Conservation (phyloP, 2,329 filamentous ascomycete species). For the Paecilomyces sp. region DNA sequence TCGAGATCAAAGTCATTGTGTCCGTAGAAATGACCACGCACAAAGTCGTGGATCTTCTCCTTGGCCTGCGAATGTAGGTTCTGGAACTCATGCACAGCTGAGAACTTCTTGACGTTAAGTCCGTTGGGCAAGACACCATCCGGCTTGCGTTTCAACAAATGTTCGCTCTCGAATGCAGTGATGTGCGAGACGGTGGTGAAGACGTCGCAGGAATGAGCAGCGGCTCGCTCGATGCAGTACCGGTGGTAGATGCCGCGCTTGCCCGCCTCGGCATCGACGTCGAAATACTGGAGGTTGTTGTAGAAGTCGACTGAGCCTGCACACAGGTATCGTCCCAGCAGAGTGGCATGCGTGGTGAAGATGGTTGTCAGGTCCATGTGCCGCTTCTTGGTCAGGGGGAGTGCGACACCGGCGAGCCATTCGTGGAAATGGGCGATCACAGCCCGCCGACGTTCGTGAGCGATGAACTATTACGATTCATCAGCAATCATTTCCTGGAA, state of each 20-base stretch:
- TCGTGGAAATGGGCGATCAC: constrained; percentile 99
- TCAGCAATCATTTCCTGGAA: constrained; percentile 4
- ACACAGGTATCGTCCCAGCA: constrained; percentile 91
- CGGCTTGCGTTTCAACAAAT: constrained; percentile 93
- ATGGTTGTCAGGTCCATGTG: constrained; percentile 96
- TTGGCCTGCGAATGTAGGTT: constrained; percentile 95
- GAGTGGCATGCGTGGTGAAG: constrained; percentile 94
- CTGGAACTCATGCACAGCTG: constrained; percentile 97
- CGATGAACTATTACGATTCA: constrained; percentile 63
- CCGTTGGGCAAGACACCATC: constrained; percentile 95
- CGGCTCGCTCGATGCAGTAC: constrained; percentile 94
- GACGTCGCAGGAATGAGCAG: constrained; percentile 86
- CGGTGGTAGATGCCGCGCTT: constrained; percentile 98
- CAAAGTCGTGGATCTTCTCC: constrained; percentile 97
- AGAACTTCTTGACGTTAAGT: constrained; percentile 97
- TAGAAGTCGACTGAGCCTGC: constrained; percentile 98
- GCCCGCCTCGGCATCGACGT: constrained; percentile 91
- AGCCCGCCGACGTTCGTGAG: constrained; percentile 82
- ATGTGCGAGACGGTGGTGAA: constrained; percentile 99
- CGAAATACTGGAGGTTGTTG: constrained; percentile 96
- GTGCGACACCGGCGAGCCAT: constrained; percentile 90
- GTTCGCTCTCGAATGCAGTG: constrained; percentile 96
- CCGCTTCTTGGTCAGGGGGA: constrained; percentile 86
- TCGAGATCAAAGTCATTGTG: constrained; percentile 96
- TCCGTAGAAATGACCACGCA: constrained; percentile 95